Percentiles rank a stretch among this genome's conserved stretches.
phyloP scores from a whole-genome alignment of 331 rosid species.

The Saraca asoca region DNA sequence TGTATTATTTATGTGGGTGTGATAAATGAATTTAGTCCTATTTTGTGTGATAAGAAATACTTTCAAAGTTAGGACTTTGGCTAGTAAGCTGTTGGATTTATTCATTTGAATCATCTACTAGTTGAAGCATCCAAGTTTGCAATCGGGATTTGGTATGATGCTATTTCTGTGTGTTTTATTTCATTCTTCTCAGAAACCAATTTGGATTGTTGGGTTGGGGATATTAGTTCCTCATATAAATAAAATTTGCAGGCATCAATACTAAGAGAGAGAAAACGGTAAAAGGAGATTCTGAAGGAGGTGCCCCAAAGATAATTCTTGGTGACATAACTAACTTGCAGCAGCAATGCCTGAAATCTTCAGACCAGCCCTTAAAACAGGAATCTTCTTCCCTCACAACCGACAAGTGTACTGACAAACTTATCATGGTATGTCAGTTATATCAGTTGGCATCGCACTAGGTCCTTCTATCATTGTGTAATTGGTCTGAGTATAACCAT shows the following conservation, averaged over 20 bases:
- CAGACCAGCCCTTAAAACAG: conserved; percentile 38
- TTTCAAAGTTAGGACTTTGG: not conserved
- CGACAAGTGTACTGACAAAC: conserved; percentile 45
- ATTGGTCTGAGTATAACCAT: conserved; percentile 11
- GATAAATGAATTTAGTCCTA: not conserved
- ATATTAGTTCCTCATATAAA: conserved; percentile 6
- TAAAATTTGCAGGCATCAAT: conserved; percentile 46
- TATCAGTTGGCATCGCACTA: not conserved
- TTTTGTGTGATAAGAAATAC: not conserved
- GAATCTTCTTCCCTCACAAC: conserved; percentile 33
- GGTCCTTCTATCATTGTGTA: conserved; percentile 3
- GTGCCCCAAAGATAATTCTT: conserved; percentile 56
- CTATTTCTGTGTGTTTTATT: not conserved
- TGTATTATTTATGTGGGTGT: no score
- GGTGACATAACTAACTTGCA: conserved; percentile 70
- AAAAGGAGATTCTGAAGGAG: conserved; percentile 45
- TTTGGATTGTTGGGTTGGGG: not conserved
- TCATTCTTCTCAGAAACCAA: not conserved
- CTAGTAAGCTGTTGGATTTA: conserved; percentile 1
- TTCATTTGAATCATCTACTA: not conserved
- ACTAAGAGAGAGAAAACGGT: conserved; percentile 39
- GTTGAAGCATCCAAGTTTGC: not conserved
- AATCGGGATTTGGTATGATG: not conserved
- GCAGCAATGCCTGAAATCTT: conserved; percentile 28
- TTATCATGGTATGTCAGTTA: conserved; percentile 50